phyloP scores from a whole-genome alignment of 768 basidiomycete species.

The Lactarius hengduanensis region DNA sequence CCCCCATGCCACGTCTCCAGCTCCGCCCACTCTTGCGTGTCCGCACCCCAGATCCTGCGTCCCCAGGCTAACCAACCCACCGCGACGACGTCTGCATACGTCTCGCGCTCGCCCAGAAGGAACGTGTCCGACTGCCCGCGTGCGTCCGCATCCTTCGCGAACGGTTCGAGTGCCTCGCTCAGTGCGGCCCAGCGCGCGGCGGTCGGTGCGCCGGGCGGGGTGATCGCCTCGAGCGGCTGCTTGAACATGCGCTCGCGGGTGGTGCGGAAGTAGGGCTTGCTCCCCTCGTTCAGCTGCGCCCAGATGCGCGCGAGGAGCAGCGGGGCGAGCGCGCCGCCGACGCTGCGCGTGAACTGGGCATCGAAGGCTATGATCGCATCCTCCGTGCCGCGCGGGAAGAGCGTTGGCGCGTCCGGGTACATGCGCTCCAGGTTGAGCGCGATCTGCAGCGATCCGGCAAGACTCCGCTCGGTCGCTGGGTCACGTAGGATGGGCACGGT shows the following conservation, averaged over 20 bases:
- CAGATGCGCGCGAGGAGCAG: constrained; percentile 19
- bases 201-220: constrained; percentile 36
- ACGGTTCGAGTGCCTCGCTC: constrained; percentile 35
- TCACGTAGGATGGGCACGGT: constrained; percentile 51
- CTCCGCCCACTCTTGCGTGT: constrained; percentile 45
- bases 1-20: constrained; percentile 42
- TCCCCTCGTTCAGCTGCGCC: constrained; percentile 37
- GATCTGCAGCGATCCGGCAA: constrained; percentile 46
- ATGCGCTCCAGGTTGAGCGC: constrained; percentile 47
- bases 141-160: constrained; percentile 24
- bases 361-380: constrained; percentile 29
- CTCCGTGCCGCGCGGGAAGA: constrained; percentile 37
- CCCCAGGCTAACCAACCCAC: constrained; percentile 36
- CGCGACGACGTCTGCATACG: constrained; percentile 45
- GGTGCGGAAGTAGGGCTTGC: constrained; percentile 41
- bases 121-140: constrained; percentile 22
- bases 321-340: constrained; percentile 1
- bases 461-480: constrained; percentile 35
- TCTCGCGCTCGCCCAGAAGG: constrained; percentile 39
- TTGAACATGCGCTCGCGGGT: constrained; percentile 40
- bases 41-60: constrained; percentile 37
- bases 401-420: constrained; percentile 42
- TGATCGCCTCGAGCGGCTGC: constrained; percentile 38
- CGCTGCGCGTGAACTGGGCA: constrained; percentile 27
- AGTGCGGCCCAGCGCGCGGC: constrained; percentile 40